These are phyloP conservation scores for Heritiera littoralis DNA, from an alignment of 345 rosid species.

Conservation along the genomic window DNA sequence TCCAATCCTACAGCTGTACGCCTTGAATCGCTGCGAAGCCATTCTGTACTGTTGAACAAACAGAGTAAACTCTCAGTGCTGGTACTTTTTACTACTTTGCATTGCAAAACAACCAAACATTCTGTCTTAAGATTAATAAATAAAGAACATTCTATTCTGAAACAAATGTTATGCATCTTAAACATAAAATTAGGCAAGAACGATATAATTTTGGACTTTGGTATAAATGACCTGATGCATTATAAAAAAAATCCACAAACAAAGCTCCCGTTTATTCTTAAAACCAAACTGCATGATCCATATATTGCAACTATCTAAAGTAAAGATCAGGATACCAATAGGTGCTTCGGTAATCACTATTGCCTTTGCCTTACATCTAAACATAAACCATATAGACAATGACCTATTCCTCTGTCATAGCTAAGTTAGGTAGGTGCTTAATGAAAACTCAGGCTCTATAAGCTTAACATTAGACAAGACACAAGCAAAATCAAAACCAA, in stretches of 20 bases:
- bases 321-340: not conserved
- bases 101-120: not conserved
- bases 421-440: not conserved
- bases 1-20: slow-evolving; percentile 88
- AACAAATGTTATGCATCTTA: not conserved
- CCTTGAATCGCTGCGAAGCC: slow-evolving; percentile 79
- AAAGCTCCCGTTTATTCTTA: not conserved
- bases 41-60: slow-evolving; percentile 65
- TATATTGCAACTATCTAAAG: not conserved
- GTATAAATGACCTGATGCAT: not conserved
- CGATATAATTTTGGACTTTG: no score
- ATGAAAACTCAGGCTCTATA: not conserved
- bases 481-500: slow-evolving; percentile 4
- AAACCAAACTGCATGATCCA: not conserved
- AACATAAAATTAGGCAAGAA: not conserved
- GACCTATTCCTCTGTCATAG: not conserved
- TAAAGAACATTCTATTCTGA: not conserved
- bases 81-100: not conserved
- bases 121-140: not conserved
- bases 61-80: slow-evolving; percentile 17
- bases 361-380: not conserved
- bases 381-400: not conserved
- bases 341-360: not conserved
- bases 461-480: not conserved
- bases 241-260: not conserved